A percentile compares a stretch with the other conserved stretches of the same genome.
Conservation (phyloP, 495 filamentous ascomycete genomes). For the Lichina pygmaea region DNA sequence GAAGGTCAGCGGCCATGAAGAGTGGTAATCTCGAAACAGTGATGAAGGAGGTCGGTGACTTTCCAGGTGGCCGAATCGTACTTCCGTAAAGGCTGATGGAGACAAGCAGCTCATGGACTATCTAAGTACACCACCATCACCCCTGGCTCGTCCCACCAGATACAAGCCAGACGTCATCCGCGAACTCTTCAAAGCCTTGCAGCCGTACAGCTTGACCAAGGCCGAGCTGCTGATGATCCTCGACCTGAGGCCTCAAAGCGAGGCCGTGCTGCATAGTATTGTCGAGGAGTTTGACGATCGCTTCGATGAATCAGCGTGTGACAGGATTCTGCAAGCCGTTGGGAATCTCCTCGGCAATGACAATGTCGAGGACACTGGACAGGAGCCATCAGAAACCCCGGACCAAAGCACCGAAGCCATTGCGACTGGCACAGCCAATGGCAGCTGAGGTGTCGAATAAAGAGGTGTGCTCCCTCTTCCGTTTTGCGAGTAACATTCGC, state of each 20-base stretch:
- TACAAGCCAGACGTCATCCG: slow-evolving; percentile 9
- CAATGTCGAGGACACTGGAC: background rate
- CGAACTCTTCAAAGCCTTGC: slow-evolving; percentile 16
- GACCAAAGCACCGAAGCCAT: background rate
- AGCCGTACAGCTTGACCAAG: slow-evolving; percentile 26
- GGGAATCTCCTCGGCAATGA: slow-evolving; percentile 9
- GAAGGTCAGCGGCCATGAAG: slow-evolving; percentile 8
- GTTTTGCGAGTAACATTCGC: background rate
- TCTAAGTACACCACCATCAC: slow-evolving; percentile 7
- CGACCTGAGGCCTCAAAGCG: slow-evolving; percentile 21
- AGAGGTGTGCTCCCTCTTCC: background rate
- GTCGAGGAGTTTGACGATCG: slow-evolving; percentile 21
- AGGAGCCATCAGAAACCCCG: background rate
- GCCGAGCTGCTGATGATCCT: slow-evolving; percentile 36
- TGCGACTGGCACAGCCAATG: background rate
- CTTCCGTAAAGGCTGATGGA: no score
- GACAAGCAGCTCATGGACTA: slow-evolving; percentile 7
- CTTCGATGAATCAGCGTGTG: slow-evolving; percentile 12
- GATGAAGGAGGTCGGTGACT: slow-evolving; percentile 9
- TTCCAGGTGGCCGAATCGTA: no score
- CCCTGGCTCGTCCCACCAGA: slow-evolving; percentile 3
- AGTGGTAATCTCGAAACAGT: slow-evolving; percentile 18
- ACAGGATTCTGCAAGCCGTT: slow-evolving; percentile 13
- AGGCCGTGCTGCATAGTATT: slow-evolving; percentile 16
- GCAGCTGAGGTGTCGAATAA: background rate